Base-by-base conservation (phyloP, 1,284 basidiomycete genomes). In the Chiua sp. region DNA sequence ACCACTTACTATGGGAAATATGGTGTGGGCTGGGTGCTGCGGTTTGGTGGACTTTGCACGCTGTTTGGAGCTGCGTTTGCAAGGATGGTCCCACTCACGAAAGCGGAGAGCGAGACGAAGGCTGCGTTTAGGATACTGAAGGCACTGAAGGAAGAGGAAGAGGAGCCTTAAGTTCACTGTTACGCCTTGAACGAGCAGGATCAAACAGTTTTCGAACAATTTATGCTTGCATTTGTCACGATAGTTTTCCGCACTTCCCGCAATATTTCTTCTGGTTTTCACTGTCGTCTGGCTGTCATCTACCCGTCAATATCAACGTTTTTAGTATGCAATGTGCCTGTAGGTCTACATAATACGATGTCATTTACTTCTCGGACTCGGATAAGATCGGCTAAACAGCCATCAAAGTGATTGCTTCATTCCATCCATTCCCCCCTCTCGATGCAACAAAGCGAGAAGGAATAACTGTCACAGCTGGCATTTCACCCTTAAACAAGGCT, bases 1-100 rank as follows among this genome's bases (percentile, higher is more conserved):
- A 78, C 81, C 56, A 84, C 88, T 4, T 92, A 90, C 72, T 82
- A 84, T 61, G 92, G 88, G 47, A 94, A 93, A 79, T 89, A 87
- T 59, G 94, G 94, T 49, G 93, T 96, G 10, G 23, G 92, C 91
- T 98, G 96, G 95, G 93, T 98, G 7, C 77, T 98, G 54, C 86
- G 95, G 16, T 98, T 98, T 69, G 96, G 96, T 51, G 96, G 96
- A 37, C 69, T 93, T 11, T 93, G 90, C 73, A 89, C 94, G 0
- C 77, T 96, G 61, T 68, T 82, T 37, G 90, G 92, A 30, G 93
- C 94, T 2, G 64, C 85, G 10, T 82, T 93, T 64, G 90, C 90
- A 39, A 87, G 92, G 53, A 87, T 83, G 77, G 92, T 96, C 0
- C 87, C 94, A 22, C 92, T 89, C 1, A 97, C 94, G 35, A 90